Evolutionary conservation across 192 early-diverging fungal species (phyloP), one percentile per base, ranked within the genome.

Genomic region (Coemansia sp.): DNA sequence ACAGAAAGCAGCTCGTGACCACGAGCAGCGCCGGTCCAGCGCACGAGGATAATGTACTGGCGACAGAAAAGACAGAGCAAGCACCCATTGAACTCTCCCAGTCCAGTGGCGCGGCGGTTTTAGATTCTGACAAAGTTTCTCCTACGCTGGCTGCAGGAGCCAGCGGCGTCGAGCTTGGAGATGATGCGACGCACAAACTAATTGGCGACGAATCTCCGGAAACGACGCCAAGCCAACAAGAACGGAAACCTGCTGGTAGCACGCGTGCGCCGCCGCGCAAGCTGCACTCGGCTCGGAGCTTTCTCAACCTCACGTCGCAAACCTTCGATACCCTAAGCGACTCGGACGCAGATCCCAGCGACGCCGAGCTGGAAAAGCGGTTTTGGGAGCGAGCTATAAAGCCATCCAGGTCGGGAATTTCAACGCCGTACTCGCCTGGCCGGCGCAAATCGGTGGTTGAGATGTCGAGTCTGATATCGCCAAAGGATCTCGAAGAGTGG

Each of bases 351-450:
- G 73, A 76, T 26, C 35, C 51, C 2, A 53, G 39, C 8, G 73
- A 76, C 38, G 58, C 47, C 0, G 66, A 64, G 47, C 41, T 62
- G 35, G 61, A 69, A 46, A 54, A 60, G 46, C 62, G 51, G 8
- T 76, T 76, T 45, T 76, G 73, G 73, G 56, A 67, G 10, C 73
- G 73, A 3, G 73, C 73, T 7, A 76, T 76, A 55, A 76, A 62
- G 42, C 73, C 43, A 22, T 32, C 54, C 50, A 76, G 58, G 26
- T 76, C 73, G 0, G 66, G 67, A 0, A 53, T 57, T 6, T 69
- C 73, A 0, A 62, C 73, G 9, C 73, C 73, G 34, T 67, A 69
- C 48, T 65, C 73, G 28, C 73, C 73, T 17, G 51, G 62, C 2
- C 61, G 73, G 14, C 56, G 62, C 57, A 64, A 62, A 43, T 76